phyloP scores from a whole-genome alignment of 371 early-diverging fungal species.

The Haplosporangium sp. region DNA sequence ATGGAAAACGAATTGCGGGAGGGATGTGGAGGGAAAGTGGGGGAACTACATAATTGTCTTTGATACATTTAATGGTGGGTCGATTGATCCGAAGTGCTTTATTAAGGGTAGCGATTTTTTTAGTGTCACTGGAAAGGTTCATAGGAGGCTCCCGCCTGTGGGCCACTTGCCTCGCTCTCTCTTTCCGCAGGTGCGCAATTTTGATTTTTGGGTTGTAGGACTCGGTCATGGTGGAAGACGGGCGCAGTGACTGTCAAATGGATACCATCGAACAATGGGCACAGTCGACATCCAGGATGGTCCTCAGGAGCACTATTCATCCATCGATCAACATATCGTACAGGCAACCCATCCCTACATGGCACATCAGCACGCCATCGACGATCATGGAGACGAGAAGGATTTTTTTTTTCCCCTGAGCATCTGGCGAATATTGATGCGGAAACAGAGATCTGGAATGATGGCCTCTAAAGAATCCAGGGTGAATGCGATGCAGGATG shows the following conservation, averaged over 20 bases:
- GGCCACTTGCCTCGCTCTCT: constrained; percentile 28
- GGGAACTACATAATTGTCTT: neutral
- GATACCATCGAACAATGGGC: neutral
- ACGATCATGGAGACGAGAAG: neutral
- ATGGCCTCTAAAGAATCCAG: neutral
- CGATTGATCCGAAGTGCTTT: neutral
- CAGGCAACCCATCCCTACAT: neutral
- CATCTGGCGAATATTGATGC: neutral
- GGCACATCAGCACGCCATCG: neutral
- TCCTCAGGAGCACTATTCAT: neutral
- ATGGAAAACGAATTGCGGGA: neutral
- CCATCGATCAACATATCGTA: constrained; percentile 20
- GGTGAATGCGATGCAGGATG: neutral
- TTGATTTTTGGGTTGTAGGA: constrained; percentile 1
- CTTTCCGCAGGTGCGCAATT: constrained; percentile 44
- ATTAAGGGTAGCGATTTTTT: constrained; percentile 2
- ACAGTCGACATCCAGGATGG: neutral
- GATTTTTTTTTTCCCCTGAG: neutral
- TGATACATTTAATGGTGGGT: neutral
- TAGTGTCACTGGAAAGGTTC: neutral
- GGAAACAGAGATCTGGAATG: neutral
- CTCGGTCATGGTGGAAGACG: neutral
- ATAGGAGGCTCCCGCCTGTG: constrained; percentile 4
- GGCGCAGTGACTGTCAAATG: constrained; percentile 5
- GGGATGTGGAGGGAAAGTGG: neutral